These are phyloP conservation scores for Kuraishia molischiana DNA, from an alignment of 805 yeast genomes.

Conservation along the genomic window DNA sequence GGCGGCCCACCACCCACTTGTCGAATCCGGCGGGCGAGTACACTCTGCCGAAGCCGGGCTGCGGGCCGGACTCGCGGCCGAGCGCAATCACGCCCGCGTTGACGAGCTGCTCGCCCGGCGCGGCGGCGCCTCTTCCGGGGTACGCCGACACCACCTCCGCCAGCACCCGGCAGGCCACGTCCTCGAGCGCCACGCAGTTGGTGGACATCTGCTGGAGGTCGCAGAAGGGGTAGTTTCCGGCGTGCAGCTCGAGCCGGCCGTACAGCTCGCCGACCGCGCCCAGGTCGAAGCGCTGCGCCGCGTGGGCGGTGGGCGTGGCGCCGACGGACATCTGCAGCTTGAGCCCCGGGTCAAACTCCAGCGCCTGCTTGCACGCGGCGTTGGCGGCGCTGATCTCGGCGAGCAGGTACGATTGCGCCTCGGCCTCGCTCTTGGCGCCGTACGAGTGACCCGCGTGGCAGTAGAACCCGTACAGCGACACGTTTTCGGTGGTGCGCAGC, in stretches of 20 bases:
- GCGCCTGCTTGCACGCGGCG: conserved; percentile 35
- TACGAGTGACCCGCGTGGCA: conserved; percentile 80
- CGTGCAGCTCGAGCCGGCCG: conserved; percentile 58
- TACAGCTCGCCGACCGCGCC: conserved; percentile 12
- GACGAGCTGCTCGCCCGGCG: conserved; percentile 52
- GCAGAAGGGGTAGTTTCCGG: conserved; percentile 70
- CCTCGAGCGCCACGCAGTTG: conserved; percentile 34
- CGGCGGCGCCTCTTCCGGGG: conserved; percentile 38
- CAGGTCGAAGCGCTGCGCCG: conserved; percentile 25
- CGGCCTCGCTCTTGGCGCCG: conserved; percentile 28
- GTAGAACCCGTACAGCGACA: conserved; percentile 57
- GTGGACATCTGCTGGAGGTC: conserved; percentile 77
- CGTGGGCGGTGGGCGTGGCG: conserved; percentile 74
- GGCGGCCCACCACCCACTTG: conserved; percentile 55
- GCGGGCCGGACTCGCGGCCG: conserved; percentile 53
- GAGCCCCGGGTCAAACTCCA: conserved; percentile 23
- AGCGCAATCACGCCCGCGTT: conserved; percentile 69
- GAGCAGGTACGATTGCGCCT: conserved; percentile 37
- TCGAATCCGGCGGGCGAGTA: conserved; percentile 28
- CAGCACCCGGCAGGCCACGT: conserved; percentile 42
- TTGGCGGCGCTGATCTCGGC: conserved; percentile 51
- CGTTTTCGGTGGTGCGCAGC: conserved; percentile 13
- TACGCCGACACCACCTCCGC: conserved; percentile 55
- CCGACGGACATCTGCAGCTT: conserved; percentile 57
- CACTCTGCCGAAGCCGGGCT: conserved; percentile 49